A percentile compares a stretch with the other conserved stretches of the same genome.
Conservation (phyloP, 805 yeast species). For the Hanseniaspora jakobsenii region DNA sequence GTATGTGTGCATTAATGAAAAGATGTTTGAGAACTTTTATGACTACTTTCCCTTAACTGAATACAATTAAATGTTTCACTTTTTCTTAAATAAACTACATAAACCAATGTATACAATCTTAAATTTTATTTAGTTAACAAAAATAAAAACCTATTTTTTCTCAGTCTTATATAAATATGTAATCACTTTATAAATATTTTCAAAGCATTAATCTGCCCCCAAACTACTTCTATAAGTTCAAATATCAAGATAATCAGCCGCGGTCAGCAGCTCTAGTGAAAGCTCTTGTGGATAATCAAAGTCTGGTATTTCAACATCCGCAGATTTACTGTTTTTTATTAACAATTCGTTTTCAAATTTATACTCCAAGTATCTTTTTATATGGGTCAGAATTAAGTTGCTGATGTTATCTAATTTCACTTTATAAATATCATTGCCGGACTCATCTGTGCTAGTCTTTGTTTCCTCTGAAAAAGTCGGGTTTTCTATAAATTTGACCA, state of each 20-base stretch:
- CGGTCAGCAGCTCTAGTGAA: slow-evolving; percentile 82
- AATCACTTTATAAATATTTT: too few species aligned
- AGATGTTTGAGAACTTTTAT: slow-evolving; percentile 5
- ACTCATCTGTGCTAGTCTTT: neutral
- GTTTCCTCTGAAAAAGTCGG: neutral
- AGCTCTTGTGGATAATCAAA: slow-evolving; percentile 88
- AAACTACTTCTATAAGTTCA: slow-evolving; percentile 13
- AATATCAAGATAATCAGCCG: slow-evolving; percentile 60
- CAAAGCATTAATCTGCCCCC: too few species aligned
- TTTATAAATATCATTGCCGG: slow-evolving; percentile 26
- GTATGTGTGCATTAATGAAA: neutral
- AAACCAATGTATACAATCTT: too few species aligned
- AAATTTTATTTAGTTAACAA: too few species aligned
- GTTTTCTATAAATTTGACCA: slow-evolving; percentile 14
- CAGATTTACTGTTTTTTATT: slow-evolving; percentile 30
- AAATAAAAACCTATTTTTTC: too few species aligned
- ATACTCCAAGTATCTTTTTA: slow-evolving; percentile 75
- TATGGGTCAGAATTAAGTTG: slow-evolving; percentile 58
- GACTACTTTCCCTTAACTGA: slow-evolving; percentile 3
- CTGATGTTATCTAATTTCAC: slow-evolving; percentile 32
- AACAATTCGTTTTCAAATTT: slow-evolving; percentile 42
- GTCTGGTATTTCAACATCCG: slow-evolving; percentile 52
- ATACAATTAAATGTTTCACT: neutral
- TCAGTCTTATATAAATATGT: neutral
- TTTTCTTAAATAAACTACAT: too few species aligned